Evolutionary conservation across 108 stramenopile species (phyloP).

Genomic region (Nannochloropsis salina): DNA sequence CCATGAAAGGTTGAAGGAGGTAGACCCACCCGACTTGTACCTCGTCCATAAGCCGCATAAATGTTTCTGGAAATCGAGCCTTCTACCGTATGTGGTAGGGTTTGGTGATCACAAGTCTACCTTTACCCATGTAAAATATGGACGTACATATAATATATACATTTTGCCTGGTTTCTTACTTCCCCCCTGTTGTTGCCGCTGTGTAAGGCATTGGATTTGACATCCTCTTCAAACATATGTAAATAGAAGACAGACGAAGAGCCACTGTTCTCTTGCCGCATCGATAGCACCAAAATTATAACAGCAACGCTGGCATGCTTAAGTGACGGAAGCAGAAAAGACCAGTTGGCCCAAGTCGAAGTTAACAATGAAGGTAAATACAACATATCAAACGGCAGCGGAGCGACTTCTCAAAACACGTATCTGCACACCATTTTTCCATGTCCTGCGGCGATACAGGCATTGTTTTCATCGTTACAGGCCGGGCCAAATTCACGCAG

Average conservation of each 20-base stretch:
- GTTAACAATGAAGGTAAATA: constrained; percentile 1
- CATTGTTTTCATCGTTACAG: constrained; percentile 41
- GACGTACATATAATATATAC: background rate
- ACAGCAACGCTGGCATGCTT: constrained; percentile 44
- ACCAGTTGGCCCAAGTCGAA: constrained; percentile 49
- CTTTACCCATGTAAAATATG: too few relatives aligned
- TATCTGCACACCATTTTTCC: background rate
- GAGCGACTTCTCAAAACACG: too few relatives aligned
- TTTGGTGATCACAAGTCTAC: too few relatives aligned
- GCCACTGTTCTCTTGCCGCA: constrained; percentile 44
- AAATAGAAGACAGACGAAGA: background rate
- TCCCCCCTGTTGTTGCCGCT: background rate
- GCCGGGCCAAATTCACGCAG: constrained; percentile 44
- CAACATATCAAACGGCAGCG: background rate
- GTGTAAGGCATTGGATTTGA: too few relatives aligned
- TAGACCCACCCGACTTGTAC: too few relatives aligned
- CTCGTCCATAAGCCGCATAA: too few relatives aligned
- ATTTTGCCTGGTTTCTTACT: background rate
- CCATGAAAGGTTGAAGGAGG: too few relatives aligned
- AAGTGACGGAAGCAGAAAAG: constrained; percentile 45
- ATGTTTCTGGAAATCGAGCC: too few relatives aligned
- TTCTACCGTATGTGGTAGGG: too few relatives aligned
- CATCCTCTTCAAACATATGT: too few relatives aligned
- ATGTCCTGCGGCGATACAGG: background rate
- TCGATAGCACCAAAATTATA: constrained; percentile 46